A percentile compares a stretch with the other conserved stretches of the same genome.
phyloP scores from a whole-genome alignment of 2,329 filamentous ascomycete species.

The Scytalidium sp. region DNA sequence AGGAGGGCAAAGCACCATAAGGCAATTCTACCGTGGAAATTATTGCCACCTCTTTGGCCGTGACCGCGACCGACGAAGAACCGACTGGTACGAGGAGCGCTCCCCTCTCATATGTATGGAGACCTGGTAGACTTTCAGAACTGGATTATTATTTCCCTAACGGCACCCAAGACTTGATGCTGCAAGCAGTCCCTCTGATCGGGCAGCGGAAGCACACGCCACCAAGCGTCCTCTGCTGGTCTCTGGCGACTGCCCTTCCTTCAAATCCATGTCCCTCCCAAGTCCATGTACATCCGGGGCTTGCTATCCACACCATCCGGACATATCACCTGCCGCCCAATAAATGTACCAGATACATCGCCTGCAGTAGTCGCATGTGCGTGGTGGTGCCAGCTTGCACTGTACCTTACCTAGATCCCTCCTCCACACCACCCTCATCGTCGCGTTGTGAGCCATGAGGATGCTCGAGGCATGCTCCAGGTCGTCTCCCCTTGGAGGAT shows the following conservation, averaged over 20 bases:
- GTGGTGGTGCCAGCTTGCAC: neutral
- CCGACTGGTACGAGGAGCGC: too few relatives aligned
- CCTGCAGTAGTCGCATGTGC: neutral
- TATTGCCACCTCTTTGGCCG: too few relatives aligned
- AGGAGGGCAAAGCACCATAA: too few relatives aligned
- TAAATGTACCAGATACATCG: neutral
- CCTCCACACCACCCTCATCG: neutral
- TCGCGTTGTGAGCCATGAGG: neutral
- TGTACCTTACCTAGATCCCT: neutral
- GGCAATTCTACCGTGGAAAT: too few relatives aligned
- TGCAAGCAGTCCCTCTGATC: neutral
- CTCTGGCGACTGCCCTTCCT: conserved; percentile 3
- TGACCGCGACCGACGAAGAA: too few relatives aligned
- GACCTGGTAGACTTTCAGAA: too few relatives aligned
- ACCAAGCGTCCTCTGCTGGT: conserved; percentile 17
- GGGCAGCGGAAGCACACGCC: conserved; percentile 17
- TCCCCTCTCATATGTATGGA: too few relatives aligned
- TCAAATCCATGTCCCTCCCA: neutral
- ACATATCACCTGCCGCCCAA: neutral
- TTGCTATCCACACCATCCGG: neutral
- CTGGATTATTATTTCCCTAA: too few relatives aligned
- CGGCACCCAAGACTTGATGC: too few relatives aligned
- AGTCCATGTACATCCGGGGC: neutral
- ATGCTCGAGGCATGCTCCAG: neutral
- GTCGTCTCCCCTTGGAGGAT: neutral